Base-by-base conservation (phyloP, 768 basidiomycete genomes). In the Tricholoma flavovirens region DNA sequence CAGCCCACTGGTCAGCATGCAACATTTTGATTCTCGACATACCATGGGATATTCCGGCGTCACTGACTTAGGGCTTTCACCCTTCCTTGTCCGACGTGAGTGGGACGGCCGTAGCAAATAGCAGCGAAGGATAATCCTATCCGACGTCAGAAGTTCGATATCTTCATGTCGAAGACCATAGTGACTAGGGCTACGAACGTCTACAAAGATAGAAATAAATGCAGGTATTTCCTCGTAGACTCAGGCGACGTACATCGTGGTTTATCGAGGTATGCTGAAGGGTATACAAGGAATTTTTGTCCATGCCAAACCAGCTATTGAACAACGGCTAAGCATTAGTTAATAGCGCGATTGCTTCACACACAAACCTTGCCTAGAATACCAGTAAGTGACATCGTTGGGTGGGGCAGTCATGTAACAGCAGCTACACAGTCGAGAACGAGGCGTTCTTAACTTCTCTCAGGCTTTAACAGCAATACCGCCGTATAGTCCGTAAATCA, bases 231-330 rank as follows among this genome's bases (percentile, higher is more conserved):
- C 17, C 5, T 15, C 5, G 12, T 17, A 19, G 30, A 36, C 12
- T 29, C 4, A 12, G 15, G 26, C 30, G 8, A 42, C 52, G 26
- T 53, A 53, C 52, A 15, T 11, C 62, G 35, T 1, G 60, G 62
- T 7, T 53, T 54, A 10, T 48, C 36, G 17, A 53, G 50, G 29
- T 59, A 64, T 21, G 63, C 63, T 21, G 63, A 60, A 6, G 63
- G 63, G 36, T 64, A 64, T 5, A 64, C 59, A 21, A 64, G 59
- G 42, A 45, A 59, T 6, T 45, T 55, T 53, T 64, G 63, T 32
- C 63, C 61, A 30, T 62, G 51, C 3, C 57, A 50, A 9, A 64
- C 21, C 19, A 64, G 32, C 60, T 63, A 30, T 15, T 29, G 26
- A 45, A 3, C 26, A 17, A 30, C 2, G 10, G 5, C 6, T 49